Base-by-base conservation (phyloP, 148 eudicot genomes). In the Vaccinium vitisidaea region DNA sequence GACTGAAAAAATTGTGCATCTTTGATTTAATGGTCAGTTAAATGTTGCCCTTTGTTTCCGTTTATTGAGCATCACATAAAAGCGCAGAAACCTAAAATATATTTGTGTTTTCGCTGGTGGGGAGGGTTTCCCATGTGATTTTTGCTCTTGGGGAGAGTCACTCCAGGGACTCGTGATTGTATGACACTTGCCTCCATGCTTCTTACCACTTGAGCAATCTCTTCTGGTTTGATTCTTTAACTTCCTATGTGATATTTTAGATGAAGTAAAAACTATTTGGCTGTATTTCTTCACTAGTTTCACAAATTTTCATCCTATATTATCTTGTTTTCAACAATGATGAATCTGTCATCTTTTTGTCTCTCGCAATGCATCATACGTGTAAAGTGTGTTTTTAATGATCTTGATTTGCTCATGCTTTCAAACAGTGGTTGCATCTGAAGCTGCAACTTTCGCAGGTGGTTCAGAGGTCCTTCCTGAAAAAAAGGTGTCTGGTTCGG, bases 401-500 rank as follows among this genome's bases (percentile, higher is more conserved):
- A 39, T 36, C 53, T 58, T 25, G 49, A 11, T 43, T 61, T 78
- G 36, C 4, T 80, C 74, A 63, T 43, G 30, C 59, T 48, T 75
- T 56, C 55, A n/a, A 30, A n/a, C 87, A 85, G 88, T 50, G 55
- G 39, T 80, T 80, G 50, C 80, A 58, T 79, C 86, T 79, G 84
- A 83, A 53, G 55, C 86, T 79, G 75, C 27, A 77, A 61, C 80
- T 53, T 82, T 73, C 73, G 58, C 63, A 65, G 86, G 50, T 25
- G 73, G 75, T 80, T 55, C 82, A 63, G 52, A 25, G 39, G 81
- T 84, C 74, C 25, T 75, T 79, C 49, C 79, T 75, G 50, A 55
- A 39, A 32, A 49, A 27, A 83, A 84, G 83, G 76, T 79, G 67
- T 55, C 92, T 88, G 86, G 84, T 87, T 80, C 84, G 83, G 86